Percentiles rank a stretch among this genome's conserved stretches.
Conservation (phyloP, 805 yeast genomes). For the Wickerhamiella brachini region DNA sequence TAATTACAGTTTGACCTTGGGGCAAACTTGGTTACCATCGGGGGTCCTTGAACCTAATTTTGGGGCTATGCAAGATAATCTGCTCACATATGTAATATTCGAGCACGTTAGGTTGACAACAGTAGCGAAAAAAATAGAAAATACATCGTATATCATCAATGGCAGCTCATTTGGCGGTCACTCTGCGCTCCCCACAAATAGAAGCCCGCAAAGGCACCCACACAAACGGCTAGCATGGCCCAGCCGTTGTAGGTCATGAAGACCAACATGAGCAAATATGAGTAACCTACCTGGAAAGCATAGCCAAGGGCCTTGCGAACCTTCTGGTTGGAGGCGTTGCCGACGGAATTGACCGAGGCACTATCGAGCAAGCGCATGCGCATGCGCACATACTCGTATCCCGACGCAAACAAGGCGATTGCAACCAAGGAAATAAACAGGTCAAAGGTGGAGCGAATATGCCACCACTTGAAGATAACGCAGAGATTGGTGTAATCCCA, state of each 20-base stretch:
- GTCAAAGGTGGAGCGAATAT: slow-evolving; percentile 38
- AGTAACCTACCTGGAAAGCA: slow-evolving; percentile 19
- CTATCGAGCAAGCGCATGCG: slow-evolving; percentile 13
- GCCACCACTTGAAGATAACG: slow-evolving; percentile 72
- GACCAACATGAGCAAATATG: slow-evolving; percentile 50
- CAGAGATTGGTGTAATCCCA: slow-evolving; percentile 68
- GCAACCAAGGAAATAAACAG: slow-evolving; percentile 39
- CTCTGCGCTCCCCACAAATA: slow-evolving; percentile 35
- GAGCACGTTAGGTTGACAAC: too few relatives aligned
- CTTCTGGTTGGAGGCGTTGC: slow-evolving; percentile 4
- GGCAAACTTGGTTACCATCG: too few relatives aligned
- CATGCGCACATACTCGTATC: slow-evolving; percentile 46
- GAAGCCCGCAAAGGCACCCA: slow-evolving; percentile 62
- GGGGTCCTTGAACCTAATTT: not conserved
- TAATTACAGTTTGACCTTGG: too few relatives aligned
- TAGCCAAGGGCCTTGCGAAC: slow-evolving; percentile 14
- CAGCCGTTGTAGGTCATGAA: slow-evolving; percentile 81
- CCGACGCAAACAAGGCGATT: slow-evolving; percentile 35
- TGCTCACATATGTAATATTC: not conserved
- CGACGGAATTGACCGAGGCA: slow-evolving; percentile 1
- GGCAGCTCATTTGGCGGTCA: slow-evolving; percentile 18
- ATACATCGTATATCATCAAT: slow-evolving; percentile 4
- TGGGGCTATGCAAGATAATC: not conserved
- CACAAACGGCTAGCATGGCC: slow-evolving; percentile 60
- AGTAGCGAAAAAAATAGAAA: not conserved